phyloP scores from a whole-genome alignment of 345 rosid genomes.

The Sonneratia alba region DNA sequence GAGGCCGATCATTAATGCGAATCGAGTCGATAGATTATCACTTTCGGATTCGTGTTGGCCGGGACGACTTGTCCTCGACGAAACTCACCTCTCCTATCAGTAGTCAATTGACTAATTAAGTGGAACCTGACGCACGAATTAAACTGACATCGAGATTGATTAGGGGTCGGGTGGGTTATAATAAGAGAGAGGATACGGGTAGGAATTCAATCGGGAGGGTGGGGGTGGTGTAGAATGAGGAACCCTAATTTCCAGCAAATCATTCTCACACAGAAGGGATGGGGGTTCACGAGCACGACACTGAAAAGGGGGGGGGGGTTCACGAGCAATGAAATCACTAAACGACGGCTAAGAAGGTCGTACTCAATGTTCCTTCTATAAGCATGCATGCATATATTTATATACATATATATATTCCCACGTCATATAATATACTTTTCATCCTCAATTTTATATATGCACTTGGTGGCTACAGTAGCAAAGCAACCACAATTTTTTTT shows the following conservation, averaged over 20 bases:
- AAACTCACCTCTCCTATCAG: neutral
- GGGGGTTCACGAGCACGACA: constrained; percentile 33
- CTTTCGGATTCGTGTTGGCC: neutral
- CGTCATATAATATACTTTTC: neutral
- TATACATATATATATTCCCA: neutral
- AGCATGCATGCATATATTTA: constrained; percentile 4
- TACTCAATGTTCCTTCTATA: constrained; percentile 9
- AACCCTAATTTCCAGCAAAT: neutral
- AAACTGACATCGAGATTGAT: neutral
- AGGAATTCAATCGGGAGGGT: neutral
- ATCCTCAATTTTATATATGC: neutral
- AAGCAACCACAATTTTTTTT: neutral
- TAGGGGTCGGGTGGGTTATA: too few relatives aligned
- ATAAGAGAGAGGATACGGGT: neutral
- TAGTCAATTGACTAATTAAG: neutral
- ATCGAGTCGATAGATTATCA: neutral
- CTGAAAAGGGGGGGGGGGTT: constrained; percentile 15
- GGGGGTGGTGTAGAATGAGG: neutral
- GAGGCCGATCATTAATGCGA: neutral
- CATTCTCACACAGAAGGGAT: neutral
- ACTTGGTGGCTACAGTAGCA: neutral
- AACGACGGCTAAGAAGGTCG: constrained; percentile 42
- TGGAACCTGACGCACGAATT: neutral
- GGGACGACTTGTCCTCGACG: neutral
- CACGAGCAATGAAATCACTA: constrained; percentile 44